Base-by-base conservation (phyloP, 1,284 basidiomycete genomes). In the Tremellales sp. region DNA sequence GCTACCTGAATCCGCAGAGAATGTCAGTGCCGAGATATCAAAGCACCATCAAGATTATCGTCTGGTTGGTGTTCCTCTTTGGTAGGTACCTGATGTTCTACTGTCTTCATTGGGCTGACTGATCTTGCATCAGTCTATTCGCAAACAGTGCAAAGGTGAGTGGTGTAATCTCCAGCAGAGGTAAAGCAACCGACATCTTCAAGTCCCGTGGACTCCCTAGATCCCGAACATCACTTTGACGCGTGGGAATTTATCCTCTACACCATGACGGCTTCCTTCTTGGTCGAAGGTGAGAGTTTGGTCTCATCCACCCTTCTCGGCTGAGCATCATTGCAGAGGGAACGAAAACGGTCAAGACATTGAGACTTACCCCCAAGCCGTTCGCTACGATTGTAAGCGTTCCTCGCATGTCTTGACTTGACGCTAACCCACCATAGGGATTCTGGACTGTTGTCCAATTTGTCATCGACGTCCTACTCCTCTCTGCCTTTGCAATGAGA, bases 41-140 rank as follows among this genome's bases (percentile, higher is more conserved):
- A 40, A 68, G 61, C 37, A 34, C 56, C n/a, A 68, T 72, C 49
- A 58, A 67, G 26, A 72, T 92, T 50, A 40, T 77, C 2, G 77
- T 93, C 18, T 94, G 91, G 92, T 65, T 90, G 35, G 74, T 89
- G 57, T 93, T 92, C 74, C 78, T 95, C 14, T 77, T 81, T 34
- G 61, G 65, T 65, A 32, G 43, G 61, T 47, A 9, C 10, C 10
- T 31, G 29, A 16, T 16, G 10, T 10, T 31, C 29, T 31, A 10
- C 29, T 16, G 10, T 31, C 10, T 31, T 31, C 16, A n/a, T n/a
- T n/a, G n/a, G n/a, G n/a, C 29, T 31, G 16, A 31, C 29, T 10
- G 10, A 31, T 10, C 10, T 31, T 31, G 10, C 29, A n/a, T n/a
- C 46, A 66, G 81, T 83, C 9, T 97, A 94, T 67, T 91, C 87